Evolutionary conservation across 306 rosid species (phyloP), one percentile per base, ranked within the genome.

Genomic region (Oxytropis ochrocephala): DNA sequence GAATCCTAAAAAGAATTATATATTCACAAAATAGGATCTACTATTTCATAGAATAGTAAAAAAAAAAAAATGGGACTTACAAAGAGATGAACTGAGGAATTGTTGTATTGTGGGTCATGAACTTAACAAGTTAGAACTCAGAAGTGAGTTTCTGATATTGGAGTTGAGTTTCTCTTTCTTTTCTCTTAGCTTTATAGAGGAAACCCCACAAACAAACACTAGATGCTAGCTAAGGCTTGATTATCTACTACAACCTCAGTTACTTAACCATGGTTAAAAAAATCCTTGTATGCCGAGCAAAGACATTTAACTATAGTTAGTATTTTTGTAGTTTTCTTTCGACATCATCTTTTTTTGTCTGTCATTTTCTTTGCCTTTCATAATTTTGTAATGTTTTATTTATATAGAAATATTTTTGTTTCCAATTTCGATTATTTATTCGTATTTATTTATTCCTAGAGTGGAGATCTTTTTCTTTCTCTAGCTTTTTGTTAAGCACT

Each of bases 261-360:
- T 74, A 14, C 17, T 67, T 81, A 79, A 85, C 93, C 87, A 67
- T 78, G 85, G 93, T 89, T 88, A 80, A 7, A 7, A 7, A 5
- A 5, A 47, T 78, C 74, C 67, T 52, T 54, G 73, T 8, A 75
- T 77, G 21, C 11, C 72, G 2, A 53, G 70, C 9, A 64, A 35
- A 11, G 61, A 49, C 17, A 17, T 3, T 59, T 50, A 80, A 84
- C 87, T 87, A 75, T 75, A 86, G 91, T 85, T 80, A 82, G 79
- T 76, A 0, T n/a, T 5, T 49, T 61, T 48, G 24, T 65, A 14
- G 42, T 56, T 30, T 55, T 4, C 3, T 30, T 55, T 4, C 3
- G 19, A 13, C 57, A n/a, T 29, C 42, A 64, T 16, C 56, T 24
- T 24, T 24, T 24, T 24, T 24, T 1, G 14, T 7, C 12, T 63